Base-by-base conservation (phyloP, 2,329 filamentous ascomycete genomes). In the Neurospora crassa region DNA sequence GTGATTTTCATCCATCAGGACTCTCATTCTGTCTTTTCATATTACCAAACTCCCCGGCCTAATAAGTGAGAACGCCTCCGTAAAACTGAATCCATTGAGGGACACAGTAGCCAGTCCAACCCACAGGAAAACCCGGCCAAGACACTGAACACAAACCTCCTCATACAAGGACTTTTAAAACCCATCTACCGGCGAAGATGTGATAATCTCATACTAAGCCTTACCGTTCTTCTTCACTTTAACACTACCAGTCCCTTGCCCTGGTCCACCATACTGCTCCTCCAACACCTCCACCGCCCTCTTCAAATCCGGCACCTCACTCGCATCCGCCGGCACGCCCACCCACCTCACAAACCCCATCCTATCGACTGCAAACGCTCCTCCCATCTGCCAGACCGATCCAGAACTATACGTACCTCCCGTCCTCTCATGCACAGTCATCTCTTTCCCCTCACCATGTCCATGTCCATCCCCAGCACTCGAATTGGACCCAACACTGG, bases 361-460 rank as follows among this genome's bases (percentile, higher is more conserved):
- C 6, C 76, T 76, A 77, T 89, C 87, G 40, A 90, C 80, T 2
- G 86, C 89, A 80, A 89, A 93, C 40, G 86, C 87, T 40, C 90
- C 91, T 67, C 86, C 83, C 37, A 82, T 90, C 84, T 93, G 90
- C 90, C 91, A 89, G 80, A 74, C 81, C 88, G 47, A 45, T 45
- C 90, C 90, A 77, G 53, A 63, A n/a, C 24, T 34, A 16, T 63
- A 63, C 24, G 53, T 63, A 3, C 53, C 87, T 91, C 79, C 90
- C 88, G 3, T 70, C 70, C 5, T 20, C 70, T n/a, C 72, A 18
- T 63, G 67, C 69, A 69, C 71, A 67, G 70, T 71, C 40, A 29
- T 67, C 29, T 67, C 53, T 6, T 63, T 18, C 24, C 53, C 53
- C 34, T 16, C 14, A 16, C 68, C 41, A 8, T 47, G 14, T 7